Conservation (phyloP, 192 early-diverging fungal genomes). For the Rhizoclosmatium sp. region DNA sequence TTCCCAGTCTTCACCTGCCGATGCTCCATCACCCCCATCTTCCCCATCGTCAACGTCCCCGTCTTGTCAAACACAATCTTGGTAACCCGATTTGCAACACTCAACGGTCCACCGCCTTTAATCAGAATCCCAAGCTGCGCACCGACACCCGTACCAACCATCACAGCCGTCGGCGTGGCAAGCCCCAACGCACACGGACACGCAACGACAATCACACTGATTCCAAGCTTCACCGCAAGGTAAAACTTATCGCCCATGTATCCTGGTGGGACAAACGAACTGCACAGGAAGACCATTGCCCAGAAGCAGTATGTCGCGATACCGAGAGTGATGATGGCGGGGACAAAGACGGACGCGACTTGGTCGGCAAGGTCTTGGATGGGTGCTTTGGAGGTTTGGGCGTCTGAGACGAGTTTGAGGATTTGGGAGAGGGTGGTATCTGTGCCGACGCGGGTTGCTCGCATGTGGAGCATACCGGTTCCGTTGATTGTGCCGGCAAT, state of each 20-base stretch:
- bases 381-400: conserved; percentile 93
- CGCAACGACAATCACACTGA: conserved; percentile 95
- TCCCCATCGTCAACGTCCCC: conserved; percentile 87
- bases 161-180: conserved; percentile 96
- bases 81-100: conserved; percentile 79
- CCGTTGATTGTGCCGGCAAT: conserved; percentile 98
- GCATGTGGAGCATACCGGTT: conserved; percentile 83
- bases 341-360: conserved; percentile 93
- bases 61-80: conserved; percentile 98
- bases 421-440: conserved; percentile 94
- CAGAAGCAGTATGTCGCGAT: conserved; percentile 80
- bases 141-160: conserved; percentile 98
- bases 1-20: not conserved
- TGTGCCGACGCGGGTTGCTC: conserved; percentile 83
- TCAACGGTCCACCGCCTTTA: conserved; percentile 91
- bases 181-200: conserved; percentile 97
- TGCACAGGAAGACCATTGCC: conserved; percentile 63
- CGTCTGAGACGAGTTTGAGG: conserved; percentile 90
- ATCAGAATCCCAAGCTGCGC: conserved; percentile 95
- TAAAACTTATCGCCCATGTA: conserved; percentile 5
- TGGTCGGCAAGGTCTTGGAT: conserved; percentile 93
- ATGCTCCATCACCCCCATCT: conserved; percentile 48
- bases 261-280: conserved; percentile 21
- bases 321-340: conserved; percentile 78
- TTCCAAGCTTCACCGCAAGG: conserved; percentile 65